A percentile compares a stretch with the other conserved stretches of the same genome.
phyloP scores from a whole-genome alignment of 2,329 filamentous ascomycete genomes.

The Trichoderma simmonsii region DNA sequence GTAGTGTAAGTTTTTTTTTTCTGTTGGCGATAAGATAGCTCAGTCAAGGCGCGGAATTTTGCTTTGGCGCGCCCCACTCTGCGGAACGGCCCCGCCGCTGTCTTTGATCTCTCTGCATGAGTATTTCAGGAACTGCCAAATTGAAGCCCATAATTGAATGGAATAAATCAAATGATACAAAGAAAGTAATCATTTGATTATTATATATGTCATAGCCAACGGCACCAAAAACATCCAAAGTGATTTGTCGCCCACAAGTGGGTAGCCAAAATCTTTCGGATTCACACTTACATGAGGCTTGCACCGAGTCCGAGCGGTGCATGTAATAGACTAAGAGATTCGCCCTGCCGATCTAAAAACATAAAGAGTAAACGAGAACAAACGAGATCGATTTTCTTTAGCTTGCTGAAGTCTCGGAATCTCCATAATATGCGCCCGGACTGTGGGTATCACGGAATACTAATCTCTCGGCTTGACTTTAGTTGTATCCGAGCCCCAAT shows the following conservation, averaged over 20 bases:
- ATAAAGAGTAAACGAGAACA: not conserved
- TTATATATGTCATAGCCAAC: too few species aligned
- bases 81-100: conserved; percentile 8
- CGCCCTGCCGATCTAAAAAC: not conserved
- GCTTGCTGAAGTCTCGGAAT: not conserved
- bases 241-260: too few species aligned
- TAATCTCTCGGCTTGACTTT: not conserved
- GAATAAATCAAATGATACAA: too few species aligned
- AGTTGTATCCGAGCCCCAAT: not conserved
- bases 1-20: conserved; percentile 19
- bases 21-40: conserved; percentile 15
- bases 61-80: not conserved
- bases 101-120: not conserved
- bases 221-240: too few species aligned
- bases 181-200: too few species aligned
- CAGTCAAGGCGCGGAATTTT: conserved; percentile 10
- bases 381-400: not conserved
- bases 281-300: not conserved
- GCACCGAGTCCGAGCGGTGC: not conserved
- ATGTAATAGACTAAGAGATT: not conserved
- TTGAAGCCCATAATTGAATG: too few species aligned
- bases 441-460: not conserved
- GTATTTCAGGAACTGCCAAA: not conserved
- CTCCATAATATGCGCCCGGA: not conserved
- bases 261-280: not conserved